Evolutionary conservation across 108 stramenopile genomes (phyloP).

Genomic region (Pseudonitzschia multistriata): DNA sequence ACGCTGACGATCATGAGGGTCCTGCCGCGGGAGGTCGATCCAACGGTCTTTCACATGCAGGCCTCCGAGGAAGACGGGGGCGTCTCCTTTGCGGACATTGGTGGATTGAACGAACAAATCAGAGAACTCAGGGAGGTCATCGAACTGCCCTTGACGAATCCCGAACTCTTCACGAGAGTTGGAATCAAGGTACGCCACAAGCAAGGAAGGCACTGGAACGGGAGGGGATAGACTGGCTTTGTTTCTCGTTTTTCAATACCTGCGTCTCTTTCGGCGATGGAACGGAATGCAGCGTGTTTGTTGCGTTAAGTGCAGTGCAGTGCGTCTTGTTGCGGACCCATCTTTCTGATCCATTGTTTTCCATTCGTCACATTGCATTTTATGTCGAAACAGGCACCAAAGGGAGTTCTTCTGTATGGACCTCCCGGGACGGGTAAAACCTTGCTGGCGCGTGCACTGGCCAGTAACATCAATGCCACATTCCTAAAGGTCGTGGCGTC

Average conservation of each 20-base stretch:
- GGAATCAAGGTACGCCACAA: slow-evolving; percentile 90
- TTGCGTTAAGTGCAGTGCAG: no score
- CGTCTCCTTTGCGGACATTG: slow-evolving; percentile 93
- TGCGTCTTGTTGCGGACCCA: no score
- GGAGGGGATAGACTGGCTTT: neutral
- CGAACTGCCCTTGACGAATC: slow-evolving; percentile 98
- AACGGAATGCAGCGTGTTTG: neutral
- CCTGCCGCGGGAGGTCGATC: slow-evolving; percentile 97
- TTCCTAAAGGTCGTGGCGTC: slow-evolving; percentile 98
- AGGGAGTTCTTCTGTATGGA: slow-evolving; percentile 89
- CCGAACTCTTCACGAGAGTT: slow-evolving; percentile 95
- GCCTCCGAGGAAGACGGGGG: slow-evolving; percentile 87
- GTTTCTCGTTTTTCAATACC: neutral
- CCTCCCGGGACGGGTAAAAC: slow-evolving; percentile 97
- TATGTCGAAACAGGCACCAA: slow-evolving; percentile 57
- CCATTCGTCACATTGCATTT: neutral
- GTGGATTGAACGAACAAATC: slow-evolving; percentile 96
- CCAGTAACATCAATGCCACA: slow-evolving; percentile 95
- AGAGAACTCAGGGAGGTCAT: slow-evolving; percentile 97
- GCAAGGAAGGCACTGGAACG: neutral
- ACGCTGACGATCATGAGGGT: slow-evolving; percentile 99
- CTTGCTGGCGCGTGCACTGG: slow-evolving; percentile 90
- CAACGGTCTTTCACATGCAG: slow-evolving; percentile 99
- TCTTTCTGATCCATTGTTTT: no score
- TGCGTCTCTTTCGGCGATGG: no score